phyloP scores from a whole-genome alignment of 73 alveolate species.

The Paramecium sonneborni region DNA sequence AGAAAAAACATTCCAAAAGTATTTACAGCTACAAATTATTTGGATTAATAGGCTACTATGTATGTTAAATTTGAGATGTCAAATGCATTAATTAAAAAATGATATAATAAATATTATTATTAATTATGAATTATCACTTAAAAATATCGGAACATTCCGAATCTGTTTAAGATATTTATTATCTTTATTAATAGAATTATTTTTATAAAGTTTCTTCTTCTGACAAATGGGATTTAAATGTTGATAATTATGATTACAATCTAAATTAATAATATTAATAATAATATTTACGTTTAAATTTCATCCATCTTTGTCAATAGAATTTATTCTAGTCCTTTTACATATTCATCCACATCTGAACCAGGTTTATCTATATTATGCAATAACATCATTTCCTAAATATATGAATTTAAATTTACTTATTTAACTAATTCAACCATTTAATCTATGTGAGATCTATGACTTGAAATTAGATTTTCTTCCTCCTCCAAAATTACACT shows the following conservation, averaged over 20 bases:
- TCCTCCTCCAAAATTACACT: constrained; percentile 97
- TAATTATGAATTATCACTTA: constrained; percentile 84
- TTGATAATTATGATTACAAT: background rate
- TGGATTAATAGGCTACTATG: constrained; percentile 42
- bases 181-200: constrained; percentile 56
- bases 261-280: background rate
- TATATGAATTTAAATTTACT: background rate
- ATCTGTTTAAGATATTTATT: constrained; percentile 72
- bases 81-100: background rate
- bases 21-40: constrained; percentile 52
- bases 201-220: constrained; percentile 58
- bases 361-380: constrained; percentile 99
- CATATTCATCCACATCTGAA: constrained; percentile 97
- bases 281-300: constrained; percentile 59
- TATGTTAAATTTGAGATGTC: constrained; percentile 51
- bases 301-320: constrained; percentile 82
- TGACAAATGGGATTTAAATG: constrained; percentile 42
- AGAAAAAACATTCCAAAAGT: constrained; percentile 53
- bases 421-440: constrained; percentile 95
- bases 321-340: constrained; percentile 87
- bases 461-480: constrained; percentile 95
- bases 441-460: constrained; percentile 95
- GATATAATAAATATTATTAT: background rate
- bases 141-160: constrained; percentile 84
- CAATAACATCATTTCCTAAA: constrained; percentile 91